Conservation (phyloP, 129 eudicot genomes). For the Daucus carota region DH1_v3.0 NC_030381.2:7346501-7347000, state of each 20-base stretch:
- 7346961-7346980: neutral
- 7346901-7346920: slow-evolving; percentile 96
- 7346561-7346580: neutral
- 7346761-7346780: slow-evolving; percentile 99
- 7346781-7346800: slow-evolving; percentile 97
- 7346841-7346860: slow-evolving; percentile 93
- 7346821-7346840: slow-evolving; percentile 98
- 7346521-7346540: neutral
- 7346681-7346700: neutral
- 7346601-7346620: neutral
- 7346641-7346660: neutral
- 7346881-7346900: slow-evolving; percentile 98
- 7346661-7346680: neutral
- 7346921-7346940: slow-evolving; percentile 46
- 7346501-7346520: neutral
- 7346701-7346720: neutral
- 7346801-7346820: slow-evolving; percentile 89
- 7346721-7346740: neutral
- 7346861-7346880: slow-evolving; percentile 96
- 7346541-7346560: neutral
- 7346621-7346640: neutral
- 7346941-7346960: neutral
- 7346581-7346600: neutral
- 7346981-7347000: neutral
- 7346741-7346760: slow-evolving; percentile 67